These are phyloP conservation scores for Plasmopara viticola DNA, from an alignment of 352 stramenopile species.

Conservation along the genomic window DNA sequence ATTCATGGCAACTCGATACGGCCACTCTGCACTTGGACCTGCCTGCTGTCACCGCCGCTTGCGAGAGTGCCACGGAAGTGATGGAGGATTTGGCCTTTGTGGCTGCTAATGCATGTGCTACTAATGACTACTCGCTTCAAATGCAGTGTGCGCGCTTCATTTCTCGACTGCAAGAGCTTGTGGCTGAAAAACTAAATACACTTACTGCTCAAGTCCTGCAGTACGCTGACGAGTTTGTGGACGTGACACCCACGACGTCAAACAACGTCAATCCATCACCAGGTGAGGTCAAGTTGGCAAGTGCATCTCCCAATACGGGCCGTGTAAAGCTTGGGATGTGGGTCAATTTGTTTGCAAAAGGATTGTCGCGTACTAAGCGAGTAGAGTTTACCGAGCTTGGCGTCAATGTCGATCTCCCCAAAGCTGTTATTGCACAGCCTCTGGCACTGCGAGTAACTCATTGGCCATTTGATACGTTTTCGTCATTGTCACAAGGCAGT, in stretches of 20 bases:
- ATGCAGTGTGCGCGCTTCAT: slow-evolving; percentile 42
- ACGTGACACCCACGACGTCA: slow-evolving; percentile 25
- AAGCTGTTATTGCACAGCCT: slow-evolving; percentile 73
- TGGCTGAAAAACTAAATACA: slow-evolving; percentile 60
- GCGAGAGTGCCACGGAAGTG: slow-evolving; percentile 49
- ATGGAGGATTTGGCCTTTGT: slow-evolving; percentile 59
- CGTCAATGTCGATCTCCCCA: slow-evolving; percentile 63
- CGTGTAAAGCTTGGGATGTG: slow-evolving; percentile 59
- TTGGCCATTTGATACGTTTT: slow-evolving; percentile 54
- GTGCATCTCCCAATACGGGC: slow-evolving; percentile 26
- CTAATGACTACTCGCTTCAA: slow-evolving; percentile 37
- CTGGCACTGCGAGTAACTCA: slow-evolving; percentile 56
- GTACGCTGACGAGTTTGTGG: slow-evolving; percentile 67
- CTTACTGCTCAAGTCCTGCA: slow-evolving; percentile 62
- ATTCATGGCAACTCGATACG: slow-evolving; percentile 64
- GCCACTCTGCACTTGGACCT: slow-evolving; percentile 36
- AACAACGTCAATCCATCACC: slow-evolving; percentile 25
- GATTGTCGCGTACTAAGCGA: slow-evolving; percentile 63
- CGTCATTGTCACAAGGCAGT: slow-evolving; percentile 9
- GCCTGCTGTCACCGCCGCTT: slow-evolving; percentile 32
- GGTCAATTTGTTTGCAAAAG: slow-evolving; percentile 71
- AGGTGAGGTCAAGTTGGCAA: slow-evolving; percentile 66
- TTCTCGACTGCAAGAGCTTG: slow-evolving; percentile 44
- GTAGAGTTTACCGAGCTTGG: slow-evolving; percentile 70
- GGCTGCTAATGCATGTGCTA: slow-evolving; percentile 42